These are phyloP conservation scores for Lasiodiplodia theobromae DNA, from an alignment of 2,329 filamentous ascomycete species.

Conservation along the genomic window DNA sequence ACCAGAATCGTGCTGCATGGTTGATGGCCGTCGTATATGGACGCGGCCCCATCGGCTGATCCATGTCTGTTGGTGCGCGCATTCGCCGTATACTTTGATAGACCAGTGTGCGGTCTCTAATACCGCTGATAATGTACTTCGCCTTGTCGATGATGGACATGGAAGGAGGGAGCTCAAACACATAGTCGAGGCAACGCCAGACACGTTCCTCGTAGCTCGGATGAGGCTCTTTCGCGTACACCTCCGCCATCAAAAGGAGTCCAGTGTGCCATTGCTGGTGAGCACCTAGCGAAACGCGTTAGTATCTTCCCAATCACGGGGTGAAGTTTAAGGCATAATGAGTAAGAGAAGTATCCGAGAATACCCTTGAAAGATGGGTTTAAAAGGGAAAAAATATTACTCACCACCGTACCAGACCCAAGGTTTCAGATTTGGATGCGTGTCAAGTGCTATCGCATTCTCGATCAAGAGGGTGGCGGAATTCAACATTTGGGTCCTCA, in stretches of 20 bases:
- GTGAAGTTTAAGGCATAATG: background rate
- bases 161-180: slow-evolving; percentile 67
- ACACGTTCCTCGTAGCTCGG: slow-evolving; percentile 68
- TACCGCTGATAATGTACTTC: slow-evolving; percentile 66
- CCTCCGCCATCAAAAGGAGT: slow-evolving; percentile 71
- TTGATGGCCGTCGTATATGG: slow-evolving; percentile 27
- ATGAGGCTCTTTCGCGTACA: slow-evolving; percentile 65
- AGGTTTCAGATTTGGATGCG: slow-evolving; percentile 56
- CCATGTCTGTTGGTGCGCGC: slow-evolving; percentile 58
- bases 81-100: slow-evolving; percentile 67
- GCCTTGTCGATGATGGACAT: slow-evolving; percentile 65
- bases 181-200: slow-evolving; percentile 75
- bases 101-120: slow-evolving; percentile 66
- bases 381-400: slow-evolving; percentile 27
- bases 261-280: slow-evolving; percentile 77
- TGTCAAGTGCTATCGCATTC: slow-evolving; percentile 62
- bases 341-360: no score
- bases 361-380: background rate
- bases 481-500: slow-evolving; percentile 70
- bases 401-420: slow-evolving; percentile 71
- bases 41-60: slow-evolving; percentile 34
- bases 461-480: slow-evolving; percentile 64
- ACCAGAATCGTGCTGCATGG: slow-evolving; percentile 25
- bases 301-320: background rate
- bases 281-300: slow-evolving; percentile 56